Percentiles rank a stretch among this genome's conserved stretches.
phyloP scores from a whole-genome alignment of 441 rosid species.

The Euphorbia celastroides region DNA sequence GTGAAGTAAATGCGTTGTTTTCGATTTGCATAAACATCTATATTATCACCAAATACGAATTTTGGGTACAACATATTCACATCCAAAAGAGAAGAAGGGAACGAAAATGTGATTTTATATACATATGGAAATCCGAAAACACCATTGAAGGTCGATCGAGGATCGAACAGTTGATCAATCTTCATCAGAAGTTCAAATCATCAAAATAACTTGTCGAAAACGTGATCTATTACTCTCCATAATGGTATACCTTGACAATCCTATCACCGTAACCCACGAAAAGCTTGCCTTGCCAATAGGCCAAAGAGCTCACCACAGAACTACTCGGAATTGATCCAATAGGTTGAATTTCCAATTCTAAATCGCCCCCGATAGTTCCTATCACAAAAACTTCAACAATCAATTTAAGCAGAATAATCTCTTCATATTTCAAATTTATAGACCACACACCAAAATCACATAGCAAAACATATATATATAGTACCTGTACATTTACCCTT shows the following conservation, averaged over 20 bases:
- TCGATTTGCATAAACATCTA: conserved; percentile 77
- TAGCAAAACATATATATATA: background rate
- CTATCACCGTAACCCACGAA: conserved; percentile 69
- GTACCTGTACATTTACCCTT: conserved; percentile 60
- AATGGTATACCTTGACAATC: conserved; percentile 47
- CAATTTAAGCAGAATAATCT: conserved; percentile 11
- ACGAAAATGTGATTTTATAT: no score
- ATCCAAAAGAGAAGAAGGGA: no score
- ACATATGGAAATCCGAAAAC: no score
- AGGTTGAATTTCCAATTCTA: conserved; percentile 38
- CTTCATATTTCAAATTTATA: background rate
- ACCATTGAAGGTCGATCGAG: no score
- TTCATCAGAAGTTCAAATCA: conserved; percentile 29
- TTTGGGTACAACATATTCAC: conserved; percentile 45
- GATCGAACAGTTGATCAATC: conserved; percentile 29
- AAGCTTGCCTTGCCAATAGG: conserved; percentile 71
- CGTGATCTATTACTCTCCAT: background rate
- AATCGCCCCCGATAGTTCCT: conserved; percentile 76
- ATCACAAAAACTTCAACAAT: conserved; percentile 10
- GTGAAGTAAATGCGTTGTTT: no score
- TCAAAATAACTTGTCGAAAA: background rate
- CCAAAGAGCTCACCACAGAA: conserved; percentile 62
- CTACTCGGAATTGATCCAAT: conserved; percentile 61
- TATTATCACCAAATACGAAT: conserved; percentile 85
- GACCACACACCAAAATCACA: background rate